Conservation (phyloP, 495 filamentous ascomycete genomes). For the Penicillium soppii region DNA sequence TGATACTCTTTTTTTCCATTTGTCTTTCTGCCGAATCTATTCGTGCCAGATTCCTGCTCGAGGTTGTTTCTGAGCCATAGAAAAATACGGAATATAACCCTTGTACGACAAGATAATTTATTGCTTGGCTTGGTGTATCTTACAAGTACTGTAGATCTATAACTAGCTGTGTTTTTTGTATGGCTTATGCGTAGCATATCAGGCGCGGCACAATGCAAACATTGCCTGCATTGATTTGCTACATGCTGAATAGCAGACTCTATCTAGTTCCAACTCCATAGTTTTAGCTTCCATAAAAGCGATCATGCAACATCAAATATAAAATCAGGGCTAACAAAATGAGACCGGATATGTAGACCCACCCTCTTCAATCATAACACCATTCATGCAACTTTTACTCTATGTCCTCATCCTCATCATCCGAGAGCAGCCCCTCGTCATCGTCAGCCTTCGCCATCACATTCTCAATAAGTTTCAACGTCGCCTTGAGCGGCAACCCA, state of each 20-base stretch:
- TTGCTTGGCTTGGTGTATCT: not conserved
- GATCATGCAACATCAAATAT: not conserved
- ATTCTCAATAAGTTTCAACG: slow-evolving; percentile 81
- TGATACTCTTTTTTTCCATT: slow-evolving; percentile 25
- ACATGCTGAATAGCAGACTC: no score
- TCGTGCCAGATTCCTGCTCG: slow-evolving; percentile 19
- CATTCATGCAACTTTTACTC: slow-evolving; percentile 10
- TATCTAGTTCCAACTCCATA: no score
- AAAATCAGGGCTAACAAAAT: not conserved
- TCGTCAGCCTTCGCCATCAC: slow-evolving; percentile 60
- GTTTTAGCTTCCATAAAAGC: not conserved
- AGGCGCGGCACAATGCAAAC: no score
- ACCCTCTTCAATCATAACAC: not conserved
- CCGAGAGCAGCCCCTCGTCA: slow-evolving; percentile 42
- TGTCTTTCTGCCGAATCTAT: slow-evolving; percentile 20
- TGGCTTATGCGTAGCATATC: no score
- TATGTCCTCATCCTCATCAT: slow-evolving; percentile 27
- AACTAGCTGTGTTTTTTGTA: no score
- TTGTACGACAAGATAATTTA: slow-evolving; percentile 7
- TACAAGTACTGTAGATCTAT: no score
- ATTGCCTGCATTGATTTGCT: no score
- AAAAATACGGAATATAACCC: slow-evolving; percentile 13
- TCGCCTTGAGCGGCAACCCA: slow-evolving; percentile 82
- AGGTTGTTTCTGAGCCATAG: slow-evolving; percentile 3
- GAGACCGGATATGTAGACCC: not conserved